Percentiles rank a stretch among this genome's conserved stretches.
Conservation (phyloP, 2,329 filamentous ascomycete genomes). For the Cercospora zeae-maydis region DNA sequence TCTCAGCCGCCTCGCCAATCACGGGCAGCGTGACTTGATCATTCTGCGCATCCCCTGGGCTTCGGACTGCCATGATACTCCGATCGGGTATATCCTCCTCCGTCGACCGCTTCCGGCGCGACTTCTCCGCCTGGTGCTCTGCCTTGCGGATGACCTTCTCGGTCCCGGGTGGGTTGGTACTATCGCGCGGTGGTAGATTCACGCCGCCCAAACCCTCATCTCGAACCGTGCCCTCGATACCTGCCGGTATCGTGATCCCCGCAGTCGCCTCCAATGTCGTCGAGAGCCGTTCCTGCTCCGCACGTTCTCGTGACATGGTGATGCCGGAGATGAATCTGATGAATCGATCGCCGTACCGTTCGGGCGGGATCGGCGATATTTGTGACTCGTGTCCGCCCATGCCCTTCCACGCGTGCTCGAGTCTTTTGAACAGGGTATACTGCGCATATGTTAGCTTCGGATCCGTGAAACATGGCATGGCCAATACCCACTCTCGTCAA, state of each 20-base stretch:
- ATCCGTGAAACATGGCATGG: not conserved
- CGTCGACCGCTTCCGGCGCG: conserved; percentile 45
- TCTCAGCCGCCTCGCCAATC: conserved; percentile 86
- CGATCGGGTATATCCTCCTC: conserved; percentile 61
- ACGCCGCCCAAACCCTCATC: conserved; percentile 41
- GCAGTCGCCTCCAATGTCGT: conserved; percentile 26
- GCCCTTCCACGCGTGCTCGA: conserved; percentile 97
- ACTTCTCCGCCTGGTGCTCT: conserved; percentile 62
- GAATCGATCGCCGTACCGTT: conserved; percentile 90
- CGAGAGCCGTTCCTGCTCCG: conserved; percentile 49
- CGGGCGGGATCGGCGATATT: conserved; percentile 87
- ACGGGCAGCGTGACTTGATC: conserved; percentile 66
- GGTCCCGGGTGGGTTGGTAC: conserved; percentile 40
- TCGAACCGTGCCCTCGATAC: conserved; percentile 31
- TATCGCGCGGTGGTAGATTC: conserved; percentile 33
- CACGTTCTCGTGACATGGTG: conserved; percentile 86
- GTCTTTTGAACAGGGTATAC: conserved; percentile 92
- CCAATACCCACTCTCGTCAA: conserved; percentile 79
- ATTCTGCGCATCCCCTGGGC: conserved; percentile 55
- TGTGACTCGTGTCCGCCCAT: conserved; percentile 76
- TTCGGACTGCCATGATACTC: conserved; percentile 56
- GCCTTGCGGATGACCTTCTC: conserved; percentile 56
- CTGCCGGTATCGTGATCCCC: conserved; percentile 21
- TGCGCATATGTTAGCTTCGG: conserved; percentile 38
- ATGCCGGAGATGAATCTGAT: conserved; percentile 86